Base-by-base conservation (phyloP, 495 filamentous ascomycete genomes). In the Penicillium robsamsonii region DNA sequence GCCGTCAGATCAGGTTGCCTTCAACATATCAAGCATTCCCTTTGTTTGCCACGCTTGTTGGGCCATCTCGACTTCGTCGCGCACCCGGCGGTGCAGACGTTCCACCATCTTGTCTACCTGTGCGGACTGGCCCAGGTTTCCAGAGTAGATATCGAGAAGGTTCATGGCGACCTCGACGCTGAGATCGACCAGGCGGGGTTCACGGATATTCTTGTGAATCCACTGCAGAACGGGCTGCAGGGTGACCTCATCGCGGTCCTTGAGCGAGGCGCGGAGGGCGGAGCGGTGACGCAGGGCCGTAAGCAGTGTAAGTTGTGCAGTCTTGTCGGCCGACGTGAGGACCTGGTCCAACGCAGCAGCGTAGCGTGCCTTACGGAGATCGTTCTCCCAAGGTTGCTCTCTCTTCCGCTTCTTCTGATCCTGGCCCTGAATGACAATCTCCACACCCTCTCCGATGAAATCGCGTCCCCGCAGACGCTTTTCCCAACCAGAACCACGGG, bases 261-360 rank as follows among this genome's bases (percentile, higher is more conserved):
- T 79, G 31, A 99, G 78, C 8, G 94, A 89, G 25, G 87, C 81
- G n/a, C 86, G 82, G 42, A 96, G 79, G 2, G 95, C 94, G 33
- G 87, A 92, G 29, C 94, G 87, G 71, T 99, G 94, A 9, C 88
- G 83, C 3, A 99, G 79, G 8, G 91, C 89, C 3, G 87, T 87
- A 17, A 98, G 75, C 6, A 96, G 70, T 1, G 92, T 96, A 3
- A 96, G 76, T 43, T 87, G 69, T 3, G 87, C 77, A 22, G 81
- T 78, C 61, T 81, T 79, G 43, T 83, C 74, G 52, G 68, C 71
- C 2, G 64, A 70, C 48, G 81, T 76, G 15, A 97, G 77, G 27
- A 91, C 93, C 18, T 80, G 71, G 75, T 97, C 92, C 10, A 99
- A 74, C 2, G 94, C 90, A 29, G 79, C 75, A 3, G 77, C 75